Conservation (phyloP, 768 basidiomycete genomes). For the Tylopilus plumbeoviolaceoides region DNA sequence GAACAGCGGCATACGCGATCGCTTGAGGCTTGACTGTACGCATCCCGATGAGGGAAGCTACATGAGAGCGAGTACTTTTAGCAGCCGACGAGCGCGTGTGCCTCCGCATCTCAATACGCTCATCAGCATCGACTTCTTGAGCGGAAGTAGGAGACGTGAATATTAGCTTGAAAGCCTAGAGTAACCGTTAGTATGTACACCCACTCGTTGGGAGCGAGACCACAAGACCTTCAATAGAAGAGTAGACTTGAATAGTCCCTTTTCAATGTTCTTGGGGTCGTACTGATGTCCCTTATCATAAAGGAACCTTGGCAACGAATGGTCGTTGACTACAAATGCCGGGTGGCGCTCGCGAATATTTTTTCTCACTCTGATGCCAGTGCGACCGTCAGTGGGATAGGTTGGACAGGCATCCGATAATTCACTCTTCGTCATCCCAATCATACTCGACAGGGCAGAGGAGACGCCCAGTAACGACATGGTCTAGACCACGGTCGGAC, state of each 20-base stretch:
- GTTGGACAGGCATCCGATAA: neutral
- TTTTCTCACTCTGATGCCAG: neutral
- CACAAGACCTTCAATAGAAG: neutral
- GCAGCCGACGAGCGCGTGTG: neutral
- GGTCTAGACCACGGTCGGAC: neutral
- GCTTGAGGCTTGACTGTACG: neutral
- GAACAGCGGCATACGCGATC: neutral
- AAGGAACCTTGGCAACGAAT: neutral
- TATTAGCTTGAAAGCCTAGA: neutral
- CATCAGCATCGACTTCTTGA: too few relatives aligned
- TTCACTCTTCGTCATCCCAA: neutral
- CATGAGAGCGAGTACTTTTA: neutral
- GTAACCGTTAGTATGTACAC: neutral
- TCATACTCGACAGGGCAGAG: neutral
- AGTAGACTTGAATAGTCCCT: neutral
- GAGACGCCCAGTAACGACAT: neutral
- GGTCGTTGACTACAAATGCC: neutral
- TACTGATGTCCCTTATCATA: neutral
- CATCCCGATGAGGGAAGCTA: neutral
- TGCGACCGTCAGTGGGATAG: neutral
- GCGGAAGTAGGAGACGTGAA: neutral
- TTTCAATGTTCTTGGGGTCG: neutral
- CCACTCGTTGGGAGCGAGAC: too few relatives aligned
- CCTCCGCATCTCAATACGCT: neutral
- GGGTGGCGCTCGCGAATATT: neutral